Conservation (phyloP, 345 rosid species). For the Leavenworthia alabamica region DNA sequence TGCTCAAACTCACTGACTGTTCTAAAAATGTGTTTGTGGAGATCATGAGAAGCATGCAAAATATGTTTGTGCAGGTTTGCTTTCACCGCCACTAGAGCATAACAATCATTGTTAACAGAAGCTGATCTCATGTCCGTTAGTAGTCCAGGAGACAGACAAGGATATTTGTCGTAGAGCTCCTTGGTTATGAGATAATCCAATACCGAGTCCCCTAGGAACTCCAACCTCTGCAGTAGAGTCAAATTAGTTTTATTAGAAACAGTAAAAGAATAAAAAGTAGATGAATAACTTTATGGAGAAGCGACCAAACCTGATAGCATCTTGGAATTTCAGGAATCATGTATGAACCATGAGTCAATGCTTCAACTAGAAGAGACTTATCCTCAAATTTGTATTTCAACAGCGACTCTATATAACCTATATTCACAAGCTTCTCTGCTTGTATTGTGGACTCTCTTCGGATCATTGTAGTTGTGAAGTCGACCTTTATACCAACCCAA, state of each 20-base stretch:
- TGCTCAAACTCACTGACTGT: slow-evolving; percentile 32
- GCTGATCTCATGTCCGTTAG: slow-evolving; percentile 92
- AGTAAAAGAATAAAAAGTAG: not conserved
- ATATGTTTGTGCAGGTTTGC: slow-evolving; percentile 60
- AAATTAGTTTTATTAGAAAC: not conserved
- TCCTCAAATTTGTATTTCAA: slow-evolving; percentile 55
- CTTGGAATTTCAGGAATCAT: slow-evolving; percentile 82
- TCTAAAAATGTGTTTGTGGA: slow-evolving; percentile 42
- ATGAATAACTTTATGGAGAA: not conserved
- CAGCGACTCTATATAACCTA: slow-evolving; percentile 42
- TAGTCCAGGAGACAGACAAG: slow-evolving; percentile 64
- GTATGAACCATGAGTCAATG: slow-evolving; percentile 89
- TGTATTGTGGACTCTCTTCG: slow-evolving; percentile 27
- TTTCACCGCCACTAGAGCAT: slow-evolving; percentile 56
- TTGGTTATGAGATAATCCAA: slow-evolving; percentile 70
- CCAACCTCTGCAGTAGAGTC: slow-evolving; percentile 59
- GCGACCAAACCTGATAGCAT: slow-evolving; percentile 68
- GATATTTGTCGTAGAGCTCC: slow-evolving; percentile 49
- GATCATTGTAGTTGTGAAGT: slow-evolving; percentile 34
- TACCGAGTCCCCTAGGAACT: slow-evolving; percentile 88
- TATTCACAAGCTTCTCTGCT: slow-evolving; percentile 42
- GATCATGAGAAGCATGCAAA: slow-evolving; percentile 59
- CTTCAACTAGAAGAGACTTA: slow-evolving; percentile 69
- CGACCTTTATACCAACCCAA: slow-evolving; percentile 66
- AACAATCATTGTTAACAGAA: slow-evolving; percentile 84